phyloP scores from a whole-genome alignment of 768 basidiomycete species.

The Lepiota subincarnata region DNA sequence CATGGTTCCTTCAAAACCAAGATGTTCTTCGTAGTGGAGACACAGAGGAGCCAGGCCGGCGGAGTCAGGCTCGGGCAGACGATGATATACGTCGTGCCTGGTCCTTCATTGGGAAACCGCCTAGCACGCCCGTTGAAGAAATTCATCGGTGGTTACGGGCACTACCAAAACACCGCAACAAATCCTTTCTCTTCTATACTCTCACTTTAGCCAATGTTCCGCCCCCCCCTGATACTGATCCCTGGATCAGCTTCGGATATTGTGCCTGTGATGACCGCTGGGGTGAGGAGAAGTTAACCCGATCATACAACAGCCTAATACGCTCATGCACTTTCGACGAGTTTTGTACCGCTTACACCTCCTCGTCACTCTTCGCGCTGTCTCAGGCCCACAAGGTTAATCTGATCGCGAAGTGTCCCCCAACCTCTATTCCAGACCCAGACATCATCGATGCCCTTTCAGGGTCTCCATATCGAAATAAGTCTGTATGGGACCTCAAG shows the following conservation, averaged over 20 bases:
- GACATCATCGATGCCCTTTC: too few species aligned
- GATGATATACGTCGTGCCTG: neutral
- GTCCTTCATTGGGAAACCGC: neutral
- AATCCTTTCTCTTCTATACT: neutral
- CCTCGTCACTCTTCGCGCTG: constrained; percentile 19
- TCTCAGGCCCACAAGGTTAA: constrained; percentile 25
- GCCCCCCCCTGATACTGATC: constrained; percentile 12
- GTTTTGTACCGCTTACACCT: constrained; percentile 25
- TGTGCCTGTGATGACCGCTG: constrained; percentile 17
- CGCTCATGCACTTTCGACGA: constrained; percentile 31
- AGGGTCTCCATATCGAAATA: constrained; percentile 7
- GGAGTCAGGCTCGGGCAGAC: neutral
- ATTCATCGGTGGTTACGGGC: too few species aligned
- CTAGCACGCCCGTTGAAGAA: too few species aligned
- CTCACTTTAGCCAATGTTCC: neutral
- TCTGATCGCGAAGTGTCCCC: too few species aligned
- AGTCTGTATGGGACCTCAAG: constrained; percentile 37
- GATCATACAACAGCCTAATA: constrained; percentile 22
- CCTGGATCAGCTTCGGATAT: constrained; percentile 23
- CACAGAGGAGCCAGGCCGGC: neutral
- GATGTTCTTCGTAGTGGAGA: constrained; percentile 25
- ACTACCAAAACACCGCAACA: too few species aligned
- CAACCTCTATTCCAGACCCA: too few species aligned
- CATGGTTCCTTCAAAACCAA: constrained; percentile 34
- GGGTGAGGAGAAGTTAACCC: too few species aligned